Evolutionary conservation across 257 asterid genomes (phyloP).

Genomic region (Solanum dulcamara): DNA sequence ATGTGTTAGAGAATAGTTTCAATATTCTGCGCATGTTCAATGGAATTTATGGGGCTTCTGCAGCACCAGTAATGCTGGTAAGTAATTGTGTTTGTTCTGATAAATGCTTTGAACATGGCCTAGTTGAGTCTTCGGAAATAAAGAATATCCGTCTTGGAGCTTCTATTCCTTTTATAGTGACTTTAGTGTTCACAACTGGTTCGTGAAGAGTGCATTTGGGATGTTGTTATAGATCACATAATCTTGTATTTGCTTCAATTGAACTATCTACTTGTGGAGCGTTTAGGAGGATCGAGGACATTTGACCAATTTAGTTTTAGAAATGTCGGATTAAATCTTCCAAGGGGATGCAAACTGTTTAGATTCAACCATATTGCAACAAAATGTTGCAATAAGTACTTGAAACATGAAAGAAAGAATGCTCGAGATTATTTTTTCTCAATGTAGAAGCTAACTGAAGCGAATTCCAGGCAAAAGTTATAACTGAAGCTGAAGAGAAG

Average conservation of each 20-base stretch:
- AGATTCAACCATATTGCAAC: not conserved
- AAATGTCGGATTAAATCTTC: not conserved
- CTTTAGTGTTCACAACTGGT: not conserved
- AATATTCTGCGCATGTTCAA: conserved; percentile 83
- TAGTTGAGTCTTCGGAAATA: not conserved
- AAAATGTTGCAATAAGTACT: not conserved
- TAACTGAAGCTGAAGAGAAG: conserved; percentile 71
- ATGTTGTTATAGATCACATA: not conserved
- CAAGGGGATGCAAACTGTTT: not conserved
- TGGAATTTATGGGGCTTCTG: conserved; percentile 61
- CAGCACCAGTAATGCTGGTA: conserved; percentile 78
- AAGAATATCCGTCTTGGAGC: not conserved
- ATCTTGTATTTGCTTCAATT: not conserved
- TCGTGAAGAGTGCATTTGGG: not conserved
- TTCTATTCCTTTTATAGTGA: not conserved
- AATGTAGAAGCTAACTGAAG: not conserved
- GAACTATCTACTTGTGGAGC: not conserved
- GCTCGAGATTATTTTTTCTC: not conserved
- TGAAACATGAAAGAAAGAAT: not conserved
- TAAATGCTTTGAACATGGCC: not conserved
- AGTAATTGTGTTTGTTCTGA: conserved; percentile 11
- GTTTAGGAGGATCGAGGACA: not conserved
- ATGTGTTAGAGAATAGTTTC: conserved; percentile 66
- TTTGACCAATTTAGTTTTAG: not conserved
- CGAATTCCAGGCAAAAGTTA: conserved; percentile 47